phyloP scores from a whole-genome alignment of 257 asterid species.

The Plantago ovata region DNA sequence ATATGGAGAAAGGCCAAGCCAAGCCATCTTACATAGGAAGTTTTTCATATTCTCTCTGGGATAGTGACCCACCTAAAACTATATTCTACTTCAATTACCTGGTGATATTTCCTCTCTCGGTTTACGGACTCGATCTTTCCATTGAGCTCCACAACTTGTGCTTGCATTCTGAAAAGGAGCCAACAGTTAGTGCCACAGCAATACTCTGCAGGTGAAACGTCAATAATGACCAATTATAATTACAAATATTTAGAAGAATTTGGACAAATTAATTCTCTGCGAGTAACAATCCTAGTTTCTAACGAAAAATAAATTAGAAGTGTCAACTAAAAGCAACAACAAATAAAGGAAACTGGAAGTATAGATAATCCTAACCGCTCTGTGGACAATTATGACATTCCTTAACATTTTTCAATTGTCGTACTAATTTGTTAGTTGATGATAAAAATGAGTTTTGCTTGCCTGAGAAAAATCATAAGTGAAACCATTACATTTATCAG shows the following conservation, averaged over 20 bases:
- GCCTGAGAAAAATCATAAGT: too few species aligned
- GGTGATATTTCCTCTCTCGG: conserved; percentile 97
- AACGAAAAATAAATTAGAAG: too few species aligned
- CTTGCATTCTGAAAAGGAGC: conserved; percentile 53
- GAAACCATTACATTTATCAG: too few species aligned
- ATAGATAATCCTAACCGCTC: too few species aligned
- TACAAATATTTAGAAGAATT: background rate
- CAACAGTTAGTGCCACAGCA: conserved; percentile 8
- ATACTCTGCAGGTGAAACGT: conserved; percentile 4
- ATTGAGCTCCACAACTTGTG: conserved; percentile 67
- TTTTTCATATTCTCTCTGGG: background rate
- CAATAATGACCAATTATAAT: conserved; percentile 5
- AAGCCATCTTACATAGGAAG: background rate
- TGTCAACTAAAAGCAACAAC: too few species aligned
- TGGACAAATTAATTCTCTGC: background rate
- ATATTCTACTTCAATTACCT: conserved; percentile 38
- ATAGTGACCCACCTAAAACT: background rate
- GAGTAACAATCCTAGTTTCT: too few species aligned
- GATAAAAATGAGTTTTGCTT: too few species aligned
- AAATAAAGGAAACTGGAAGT: too few species aligned
- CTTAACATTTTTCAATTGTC: too few species aligned
- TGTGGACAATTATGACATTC: too few species aligned
- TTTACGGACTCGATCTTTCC: conserved; percentile 77
- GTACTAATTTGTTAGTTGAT: too few species aligned
- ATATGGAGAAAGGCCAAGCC: background rate